Base-by-base conservation (phyloP, 352 stramenopile genomes). In the Aphanomyces invadans region DNA sequence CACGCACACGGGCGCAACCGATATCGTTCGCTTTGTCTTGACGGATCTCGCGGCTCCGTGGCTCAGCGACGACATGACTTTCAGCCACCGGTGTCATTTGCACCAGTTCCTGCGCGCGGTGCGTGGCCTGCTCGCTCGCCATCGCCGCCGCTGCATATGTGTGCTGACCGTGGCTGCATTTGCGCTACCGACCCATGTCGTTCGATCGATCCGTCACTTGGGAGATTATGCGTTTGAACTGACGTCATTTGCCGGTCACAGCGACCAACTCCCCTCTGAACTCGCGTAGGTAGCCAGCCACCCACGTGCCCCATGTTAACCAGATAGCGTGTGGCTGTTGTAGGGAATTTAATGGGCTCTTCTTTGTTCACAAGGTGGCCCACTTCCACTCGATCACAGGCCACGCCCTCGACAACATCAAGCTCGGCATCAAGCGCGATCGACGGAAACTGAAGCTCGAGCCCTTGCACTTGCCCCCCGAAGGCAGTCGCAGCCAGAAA, bases 371-470 rank as follows among this genome's bases (percentile, higher is more conserved):
- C n/a, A 81, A 81, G 59, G 71, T 90, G 29, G 76, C 82, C 49
- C 76, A 76, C 25, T 56, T 86, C 29, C 77, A 90, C 46, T 65
- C 82, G 4, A 67, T 90, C 1, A 76, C 82, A 25, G 76, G 73
- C 26, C 74, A 89, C 64, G 73, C 79, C 11, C 62, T 79, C 1
- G 80, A 85, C 46, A 77, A 81, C 32, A 73, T 73, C 39, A 83
- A 83, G 31, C 83, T 80, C 29, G 82, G 80, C 12, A 54, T 90
- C 54, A 86, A 86, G 64, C 78, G 82, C 36, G 80, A 87, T 36
- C 77, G 73, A 3, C 80, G 82, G 23, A 89, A 89, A 69, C 71
- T 89, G n/a, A 83, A 82, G 57, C 76, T 90, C 53, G 82, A 90
- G n/a, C 85, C 87, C 57, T 83, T 90, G 48, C 82, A 90, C 57